Evolutionary conservation across 208 protist genomes (phyloP).

Genomic region (Leptomonas pyrrhocoris): DNA sequence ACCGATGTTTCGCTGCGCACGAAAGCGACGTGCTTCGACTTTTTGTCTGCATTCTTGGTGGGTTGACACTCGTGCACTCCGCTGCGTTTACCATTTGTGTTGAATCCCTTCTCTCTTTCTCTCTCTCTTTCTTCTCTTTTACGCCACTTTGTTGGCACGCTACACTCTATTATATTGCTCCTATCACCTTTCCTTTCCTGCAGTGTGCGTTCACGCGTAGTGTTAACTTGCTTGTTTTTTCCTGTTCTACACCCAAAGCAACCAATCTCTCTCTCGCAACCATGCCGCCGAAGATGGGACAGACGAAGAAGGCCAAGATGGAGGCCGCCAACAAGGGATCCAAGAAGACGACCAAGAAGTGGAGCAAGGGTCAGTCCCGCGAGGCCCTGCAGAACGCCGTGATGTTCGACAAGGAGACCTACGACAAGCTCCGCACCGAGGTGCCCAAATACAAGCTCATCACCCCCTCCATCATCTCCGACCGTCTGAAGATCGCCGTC

Average conservation of each 20-base stretch:
- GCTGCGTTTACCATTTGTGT: no score
- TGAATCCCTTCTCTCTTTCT: slow-evolving; percentile 11
- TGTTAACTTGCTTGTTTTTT: neutral
- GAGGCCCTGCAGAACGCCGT: slow-evolving; percentile 92
- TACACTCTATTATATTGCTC: no score
- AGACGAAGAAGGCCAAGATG: slow-evolving; percentile 74
- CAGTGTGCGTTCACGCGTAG: slow-evolving; percentile 40
- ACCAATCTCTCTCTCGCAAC: neutral
- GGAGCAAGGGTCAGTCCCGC: slow-evolving; percentile 89
- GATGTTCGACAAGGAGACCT: slow-evolving; percentile 90
- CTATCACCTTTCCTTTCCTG: neutral
- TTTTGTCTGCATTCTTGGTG: no score
- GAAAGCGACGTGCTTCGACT: no score
- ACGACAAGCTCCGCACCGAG: slow-evolving; percentile 83
- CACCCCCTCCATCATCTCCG: slow-evolving; percentile 89
- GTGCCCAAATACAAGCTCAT: slow-evolving; percentile 94
- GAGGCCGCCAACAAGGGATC: slow-evolving; percentile 72
- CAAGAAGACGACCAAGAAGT: slow-evolving; percentile 94
- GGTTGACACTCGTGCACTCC: no score
- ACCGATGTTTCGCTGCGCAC: no score
- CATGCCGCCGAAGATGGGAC: slow-evolving; percentile 77
- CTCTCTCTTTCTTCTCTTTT: slow-evolving; percentile 11
- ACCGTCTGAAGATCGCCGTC: slow-evolving; percentile 89
- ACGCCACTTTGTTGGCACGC: neutral
- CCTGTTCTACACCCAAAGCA: slow-evolving; percentile 13